phyloP scores from a whole-genome alignment of 2,329 filamentous ascomycete species.

The Endoconidiophora polonica region DNA sequence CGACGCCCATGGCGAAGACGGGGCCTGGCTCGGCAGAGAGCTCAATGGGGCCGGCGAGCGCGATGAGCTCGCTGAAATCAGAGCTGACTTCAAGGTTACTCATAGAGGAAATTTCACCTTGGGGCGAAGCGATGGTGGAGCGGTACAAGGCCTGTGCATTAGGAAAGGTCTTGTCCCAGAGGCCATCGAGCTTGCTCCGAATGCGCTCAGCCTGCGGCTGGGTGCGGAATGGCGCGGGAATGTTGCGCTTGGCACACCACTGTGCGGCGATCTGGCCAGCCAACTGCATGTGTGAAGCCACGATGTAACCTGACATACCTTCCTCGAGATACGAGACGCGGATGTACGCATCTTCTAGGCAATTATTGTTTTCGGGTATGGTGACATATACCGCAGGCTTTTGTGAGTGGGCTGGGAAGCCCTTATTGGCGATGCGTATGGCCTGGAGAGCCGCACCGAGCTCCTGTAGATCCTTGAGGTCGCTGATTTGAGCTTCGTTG shows the following conservation, averaged over 20 bases:
- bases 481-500: constrained; percentile 24
- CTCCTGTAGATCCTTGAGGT: constrained; percentile 30
- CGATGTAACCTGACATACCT: constrained; percentile 17
- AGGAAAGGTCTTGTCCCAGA: constrained; percentile 20
- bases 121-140: too few species aligned
- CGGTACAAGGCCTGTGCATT: too few species aligned
- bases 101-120: constrained; percentile 14
- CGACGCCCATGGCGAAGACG: constrained; percentile 39
- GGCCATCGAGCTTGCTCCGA: constrained; percentile 13
- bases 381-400: not conserved
- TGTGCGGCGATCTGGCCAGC: constrained; percentile 44
- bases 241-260: constrained; percentile 40
- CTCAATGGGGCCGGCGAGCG: constrained; percentile 33
- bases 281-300: constrained; percentile 37
- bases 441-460: constrained; percentile 31
- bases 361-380: constrained; percentile 12
- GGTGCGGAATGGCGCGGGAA: constrained; percentile 42
- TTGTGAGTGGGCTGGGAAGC: not conserved
- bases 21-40: constrained; percentile 35
- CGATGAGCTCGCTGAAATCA: constrained; percentile 18
- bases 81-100: not conserved
- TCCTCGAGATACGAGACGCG: constrained; percentile 18
- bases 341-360: constrained; percentile 35
- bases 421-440: constrained; percentile 20
- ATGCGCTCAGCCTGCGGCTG: constrained; percentile 25